Evolutionary conservation across 148 eudicot genomes (phyloP), one percentile per base, ranked within the genome.

Genomic region (Heliosperma pusillum): DNA sequence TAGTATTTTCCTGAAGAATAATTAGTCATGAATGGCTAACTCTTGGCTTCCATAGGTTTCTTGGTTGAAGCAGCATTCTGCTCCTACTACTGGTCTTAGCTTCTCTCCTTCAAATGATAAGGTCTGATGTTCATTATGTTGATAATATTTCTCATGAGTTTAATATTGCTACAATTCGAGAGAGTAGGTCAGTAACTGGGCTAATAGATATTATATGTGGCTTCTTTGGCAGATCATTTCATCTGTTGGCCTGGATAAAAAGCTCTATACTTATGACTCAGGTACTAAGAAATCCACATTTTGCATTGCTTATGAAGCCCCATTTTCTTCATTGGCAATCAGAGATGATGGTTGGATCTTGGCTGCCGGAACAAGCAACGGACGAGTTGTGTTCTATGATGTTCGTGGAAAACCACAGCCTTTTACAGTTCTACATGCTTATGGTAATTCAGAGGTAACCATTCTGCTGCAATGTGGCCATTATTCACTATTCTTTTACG

Each of bases 31-130:
- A 8, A 33, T 47, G 68, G 58, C 69, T 71, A 25, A 40, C 64
- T 65, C 69, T 67, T 81, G 30, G 66, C 42, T 66, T 64, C 70
- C 44, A 36, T 88, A 95, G 98, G 90, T 86, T 69, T 95, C 98
- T 77, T 95, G 98, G 98, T 75, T 86, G 82, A 95, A 90, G 89
- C 98, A 95, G 85, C 97, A 95, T 82, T 90, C 98, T 58, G 98
- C 98, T 26, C 98, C 98, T 66, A 88, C 92, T 42, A 81, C 92
- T 82, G 98, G 93, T 55, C 83, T 95, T 79, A 83, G 98, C 81
- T 95, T 92, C 80, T 92, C 93, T 67, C 98, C 98, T 74, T 84
- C 96, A 66, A 90, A 92, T 83, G 98, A 95, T 69, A 95, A 95
- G 98, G 98, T 92, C 52, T 64, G 58, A 74, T 69, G 78, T 68